Conservation (phyloP, 2,329 filamentous ascomycete species). For the Microascus cirrosus region DNA sequence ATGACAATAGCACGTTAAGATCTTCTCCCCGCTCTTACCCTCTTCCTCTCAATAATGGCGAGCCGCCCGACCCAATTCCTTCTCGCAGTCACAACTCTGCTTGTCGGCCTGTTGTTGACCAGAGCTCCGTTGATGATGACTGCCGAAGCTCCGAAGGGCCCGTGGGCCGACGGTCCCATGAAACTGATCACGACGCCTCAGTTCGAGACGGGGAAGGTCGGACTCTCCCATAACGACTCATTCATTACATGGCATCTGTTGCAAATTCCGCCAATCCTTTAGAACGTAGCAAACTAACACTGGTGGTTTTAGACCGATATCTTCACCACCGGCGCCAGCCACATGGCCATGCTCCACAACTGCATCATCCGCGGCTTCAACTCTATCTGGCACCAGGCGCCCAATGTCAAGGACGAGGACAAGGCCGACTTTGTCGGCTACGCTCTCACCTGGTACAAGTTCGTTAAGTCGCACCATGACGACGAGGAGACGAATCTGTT, state of each 20-base stretch:
- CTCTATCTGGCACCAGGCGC: slow-evolving; percentile 49
- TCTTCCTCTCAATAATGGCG: not conserved
- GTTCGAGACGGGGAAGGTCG: slow-evolving; percentile 37
- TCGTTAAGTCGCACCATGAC: slow-evolving; percentile 49
- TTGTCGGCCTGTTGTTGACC: slow-evolving; percentile 19
- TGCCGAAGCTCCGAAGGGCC: slow-evolving; percentile 17
- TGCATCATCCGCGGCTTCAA: slow-evolving; percentile 53
- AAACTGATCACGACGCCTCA: slow-evolving; percentile 42
- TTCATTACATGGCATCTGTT: not conserved
- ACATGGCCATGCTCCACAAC: slow-evolving; percentile 53
- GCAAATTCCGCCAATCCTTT: not conserved
- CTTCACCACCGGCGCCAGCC: slow-evolving; percentile 46
- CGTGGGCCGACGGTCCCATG: slow-evolving; percentile 45
- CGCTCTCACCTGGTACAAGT: slow-evolving; percentile 44
- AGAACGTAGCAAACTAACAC: not conserved
- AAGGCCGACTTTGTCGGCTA: slow-evolving; percentile 47
- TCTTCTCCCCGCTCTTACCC: not conserved
- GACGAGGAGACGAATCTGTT: slow-evolving; percentile 49
- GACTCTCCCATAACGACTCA: not conserved
- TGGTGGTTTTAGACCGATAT: slow-evolving; percentile 24
- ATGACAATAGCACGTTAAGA: not conserved
- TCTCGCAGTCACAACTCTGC: slow-evolving; percentile 16
- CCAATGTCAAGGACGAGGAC: slow-evolving; percentile 37
- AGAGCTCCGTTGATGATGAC: slow-evolving; percentile 23
- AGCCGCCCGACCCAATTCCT: slow-evolving; percentile 10